Evolutionary conservation across 2,329 filamentous ascomycete species (phyloP).

Genomic region (Aspergillus pseudonomiae): DNA sequence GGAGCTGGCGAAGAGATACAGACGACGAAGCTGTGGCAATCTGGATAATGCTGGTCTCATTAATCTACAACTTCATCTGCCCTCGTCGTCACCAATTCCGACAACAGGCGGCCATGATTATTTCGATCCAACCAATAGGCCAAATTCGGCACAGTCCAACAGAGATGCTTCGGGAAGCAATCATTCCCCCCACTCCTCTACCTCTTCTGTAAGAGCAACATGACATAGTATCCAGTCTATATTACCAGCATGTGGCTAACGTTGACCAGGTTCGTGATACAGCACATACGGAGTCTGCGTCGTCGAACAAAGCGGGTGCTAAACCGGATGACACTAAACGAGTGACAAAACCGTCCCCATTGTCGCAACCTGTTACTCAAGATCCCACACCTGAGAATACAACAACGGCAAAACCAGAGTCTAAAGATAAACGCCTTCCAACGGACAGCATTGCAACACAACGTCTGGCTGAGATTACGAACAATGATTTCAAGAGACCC

Average conservation of each 20-base stretch:
- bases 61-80: constrained; percentile 37
- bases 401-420: constrained; percentile 18
- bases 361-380: constrained; percentile 69
- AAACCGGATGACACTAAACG: constrained; percentile 71
- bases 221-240: too few relatives aligned
- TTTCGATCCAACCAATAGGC: constrained; percentile 33
- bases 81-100: constrained; percentile 34
- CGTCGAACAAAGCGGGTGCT: constrained; percentile 35
- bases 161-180: constrained; percentile 69
- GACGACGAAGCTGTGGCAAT: constrained; percentile 80
- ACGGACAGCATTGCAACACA: constrained; percentile 72
- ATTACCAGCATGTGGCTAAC: constrained; percentile 3
- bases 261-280: constrained; percentile 27
- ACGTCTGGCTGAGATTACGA: constrained; percentile 83
- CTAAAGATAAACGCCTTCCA: constrained; percentile 37
- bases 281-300: constrained; percentile 23
- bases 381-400: constrained; percentile 32
- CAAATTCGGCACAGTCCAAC: constrained; percentile 44
- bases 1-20: constrained; percentile 74
- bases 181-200: constrained; percentile 55
- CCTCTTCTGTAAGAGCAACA: constrained; percentile 64
- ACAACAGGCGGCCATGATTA: constrained; percentile 40
- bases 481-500: constrained; percentile 75
- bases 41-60: constrained; percentile 51
- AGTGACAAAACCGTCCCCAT: constrained; percentile 68